A percentile compares a stretch with the other conserved stretches of the same genome.
phyloP scores from a whole-genome alignment of 257 asterid genomes.

The Capsicum rhomboideum region DNA sequence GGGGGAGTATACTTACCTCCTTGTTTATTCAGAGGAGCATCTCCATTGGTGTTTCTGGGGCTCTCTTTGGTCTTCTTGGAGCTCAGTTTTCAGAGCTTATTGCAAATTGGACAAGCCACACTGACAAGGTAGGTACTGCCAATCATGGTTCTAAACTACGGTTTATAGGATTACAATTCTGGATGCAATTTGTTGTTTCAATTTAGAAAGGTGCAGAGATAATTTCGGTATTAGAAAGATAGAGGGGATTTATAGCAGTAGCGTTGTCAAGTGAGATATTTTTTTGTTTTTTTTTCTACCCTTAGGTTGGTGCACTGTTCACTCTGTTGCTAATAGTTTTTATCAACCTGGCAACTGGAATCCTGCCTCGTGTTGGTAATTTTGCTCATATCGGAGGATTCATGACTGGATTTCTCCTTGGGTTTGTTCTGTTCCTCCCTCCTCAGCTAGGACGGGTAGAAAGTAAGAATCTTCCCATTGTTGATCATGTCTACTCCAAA shows the following conservation, averaged over 20 bases:
- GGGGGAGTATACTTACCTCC: slow-evolving; percentile 79
- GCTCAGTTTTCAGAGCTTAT: slow-evolving; percentile 86
- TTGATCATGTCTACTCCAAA: slow-evolving; percentile 43
- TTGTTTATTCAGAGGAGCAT: slow-evolving; percentile 48
- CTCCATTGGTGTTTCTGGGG: slow-evolving; percentile 95
- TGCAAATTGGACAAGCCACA: slow-evolving; percentile 82
- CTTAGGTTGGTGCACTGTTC: slow-evolving; percentile 64
- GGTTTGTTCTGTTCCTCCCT: slow-evolving; percentile 64
- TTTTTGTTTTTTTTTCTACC: not conserved
- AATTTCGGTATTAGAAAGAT: not conserved
- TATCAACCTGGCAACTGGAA: slow-evolving; percentile 67
- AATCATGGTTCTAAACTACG: not conserved
- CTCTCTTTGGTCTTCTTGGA: slow-evolving; percentile 94
- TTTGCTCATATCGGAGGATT: slow-evolving; percentile 94
- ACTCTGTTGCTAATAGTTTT: slow-evolving; percentile 59
- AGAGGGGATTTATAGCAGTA: too few species aligned
- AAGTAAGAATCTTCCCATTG: slow-evolving; percentile 44
- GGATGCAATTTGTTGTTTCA: not conserved
- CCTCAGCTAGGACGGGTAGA: slow-evolving; percentile 93
- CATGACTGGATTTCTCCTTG: slow-evolving; percentile 76
- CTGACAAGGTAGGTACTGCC: slow-evolving; percentile 49
- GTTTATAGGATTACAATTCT: not conserved
- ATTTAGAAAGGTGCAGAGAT: not conserved
- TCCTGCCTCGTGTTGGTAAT: slow-evolving; percentile 78
- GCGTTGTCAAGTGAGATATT: too few species aligned